Evolutionary conservation across 768 basidiomycete genomes (phyloP).

Genomic region (Boletus vinaceobasis): DNA sequence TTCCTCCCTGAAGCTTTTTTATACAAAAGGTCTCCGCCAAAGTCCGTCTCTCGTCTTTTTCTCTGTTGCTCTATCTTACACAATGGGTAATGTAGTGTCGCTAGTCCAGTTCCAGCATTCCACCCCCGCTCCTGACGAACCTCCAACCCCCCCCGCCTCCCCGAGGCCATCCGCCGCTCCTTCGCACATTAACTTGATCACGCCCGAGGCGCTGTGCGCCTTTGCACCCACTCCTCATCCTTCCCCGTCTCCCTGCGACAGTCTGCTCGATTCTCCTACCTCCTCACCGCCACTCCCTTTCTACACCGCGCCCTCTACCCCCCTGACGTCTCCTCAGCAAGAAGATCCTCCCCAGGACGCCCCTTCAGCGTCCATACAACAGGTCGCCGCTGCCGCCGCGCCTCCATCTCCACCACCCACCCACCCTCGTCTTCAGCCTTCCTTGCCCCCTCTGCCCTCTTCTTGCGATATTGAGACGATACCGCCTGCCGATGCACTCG

Average conservation of each 20-base stretch:
- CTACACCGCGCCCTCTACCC: constrained; percentile 48
- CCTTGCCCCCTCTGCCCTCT: constrained; percentile 23
- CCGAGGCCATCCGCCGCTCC: constrained; percentile 24
- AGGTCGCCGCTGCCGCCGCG: constrained; percentile 14
- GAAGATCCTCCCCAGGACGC: constrained; percentile 31
- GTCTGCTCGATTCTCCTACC: constrained; percentile 36
- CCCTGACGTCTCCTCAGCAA: constrained; percentile 39
- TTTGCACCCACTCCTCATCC: constrained; percentile 30
- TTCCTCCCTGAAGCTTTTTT: constrained; percentile 17
- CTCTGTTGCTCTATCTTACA: constrained; percentile 3
- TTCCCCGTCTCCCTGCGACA: constrained; percentile 34
- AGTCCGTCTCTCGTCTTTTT: constrained; percentile 21
- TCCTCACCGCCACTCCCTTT: constrained; percentile 41
- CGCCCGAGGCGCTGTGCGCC: constrained; percentile 32
- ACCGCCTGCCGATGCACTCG: constrained; percentile 25
- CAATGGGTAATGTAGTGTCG: constrained; percentile 34
- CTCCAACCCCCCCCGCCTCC: constrained; percentile 5
- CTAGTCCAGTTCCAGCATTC: constrained; percentile 28
- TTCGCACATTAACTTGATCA: constrained; percentile 34
- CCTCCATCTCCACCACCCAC: constrained; percentile 27
- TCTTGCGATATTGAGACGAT: constrained; percentile 28
- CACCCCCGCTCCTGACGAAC: constrained; percentile 16
- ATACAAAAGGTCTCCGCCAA: constrained; percentile 12
- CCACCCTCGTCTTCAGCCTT: constrained; percentile 17
- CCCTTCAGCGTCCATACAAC: constrained; percentile 17